Percentiles rank a stretch among this genome's conserved stretches.
Evolutionary conservation across 495 filamentous ascomycete genomes (phyloP).

Genomic region (Lasiosphaeriaceae sp.): DNA sequence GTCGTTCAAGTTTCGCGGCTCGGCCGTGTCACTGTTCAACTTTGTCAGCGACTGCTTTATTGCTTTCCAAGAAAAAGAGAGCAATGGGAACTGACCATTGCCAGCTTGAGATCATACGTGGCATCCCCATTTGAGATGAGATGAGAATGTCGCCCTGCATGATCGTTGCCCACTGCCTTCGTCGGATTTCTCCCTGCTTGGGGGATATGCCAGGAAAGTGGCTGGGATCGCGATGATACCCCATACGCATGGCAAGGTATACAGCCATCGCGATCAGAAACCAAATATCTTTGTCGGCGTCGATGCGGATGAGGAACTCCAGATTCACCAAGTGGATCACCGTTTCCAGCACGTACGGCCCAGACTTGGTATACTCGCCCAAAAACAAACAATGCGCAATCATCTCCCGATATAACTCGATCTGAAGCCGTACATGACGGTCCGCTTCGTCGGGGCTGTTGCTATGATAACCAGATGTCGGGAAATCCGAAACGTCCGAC

Average conservation of each 20-base stretch:
- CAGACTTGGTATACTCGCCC: conserved; percentile 32
- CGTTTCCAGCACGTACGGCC: conserved; percentile 29
- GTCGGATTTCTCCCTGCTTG: conserved; percentile 36
- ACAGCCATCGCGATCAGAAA: conserved; percentile 32
- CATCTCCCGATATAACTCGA: conserved; percentile 25
- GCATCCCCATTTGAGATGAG: conserved; percentile 38
- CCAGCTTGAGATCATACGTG: conserved; percentile 27
- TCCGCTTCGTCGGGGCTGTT: no score
- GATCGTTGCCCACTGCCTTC: conserved; percentile 40
- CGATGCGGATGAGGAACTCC: conserved; percentile 26
- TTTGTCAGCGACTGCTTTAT: no score
- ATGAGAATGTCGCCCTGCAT: conserved; percentile 33
- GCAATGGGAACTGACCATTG: conserved; percentile 10
- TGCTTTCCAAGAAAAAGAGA: no score
- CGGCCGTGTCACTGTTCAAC: conserved; percentile 27
- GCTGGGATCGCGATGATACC: conserved; percentile 54
- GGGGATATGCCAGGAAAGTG: conserved; percentile 47
- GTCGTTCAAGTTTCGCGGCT: conserved; percentile 44
- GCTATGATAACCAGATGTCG: no score
- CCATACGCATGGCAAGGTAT: conserved; percentile 49
- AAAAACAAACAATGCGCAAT: conserved; percentile 33
- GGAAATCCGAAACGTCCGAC: neutral
- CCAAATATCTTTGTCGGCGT: conserved; percentile 28
- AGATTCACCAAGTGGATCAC: conserved; percentile 26
- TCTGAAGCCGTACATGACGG: neutral